These are phyloP conservation scores for Lumnitzera racemosa DNA, from an alignment of 345 rosid species.

Conservation along the genomic window DNA sequence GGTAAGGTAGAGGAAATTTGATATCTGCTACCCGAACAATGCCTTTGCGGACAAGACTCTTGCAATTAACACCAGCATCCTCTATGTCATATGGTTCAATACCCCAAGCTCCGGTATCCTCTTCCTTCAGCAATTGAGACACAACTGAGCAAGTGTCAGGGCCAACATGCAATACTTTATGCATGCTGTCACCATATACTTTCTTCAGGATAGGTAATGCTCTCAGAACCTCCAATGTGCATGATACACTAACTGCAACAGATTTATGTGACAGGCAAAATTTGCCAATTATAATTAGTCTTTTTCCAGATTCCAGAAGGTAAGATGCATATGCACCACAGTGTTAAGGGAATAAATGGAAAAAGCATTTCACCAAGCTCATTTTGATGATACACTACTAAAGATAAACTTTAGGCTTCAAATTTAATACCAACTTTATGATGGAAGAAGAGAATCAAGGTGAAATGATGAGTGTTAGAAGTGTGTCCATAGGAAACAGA, in stretches of 20 bases:
- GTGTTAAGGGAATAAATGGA: too few species aligned
- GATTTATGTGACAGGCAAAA: neutral
- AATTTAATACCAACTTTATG: too few species aligned
- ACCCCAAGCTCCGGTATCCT: conserved; percentile 25
- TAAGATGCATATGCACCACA: too few species aligned
- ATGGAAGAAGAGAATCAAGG: too few species aligned
- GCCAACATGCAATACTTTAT: conserved; percentile 55
- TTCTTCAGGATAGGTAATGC: conserved; percentile 50
- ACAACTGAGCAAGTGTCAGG: conserved; percentile 65
- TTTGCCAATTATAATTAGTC: neutral
- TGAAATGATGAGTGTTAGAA: too few species aligned
- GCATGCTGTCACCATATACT: conserved; percentile 63
- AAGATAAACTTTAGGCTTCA: too few species aligned
- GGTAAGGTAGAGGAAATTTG: conserved; percentile 56
- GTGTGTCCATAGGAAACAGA: too few species aligned
- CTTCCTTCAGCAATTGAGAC: conserved; percentile 50
- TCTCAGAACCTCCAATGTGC: conserved; percentile 50
- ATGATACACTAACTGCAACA: conserved; percentile 42
- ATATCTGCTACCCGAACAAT: conserved; percentile 20
- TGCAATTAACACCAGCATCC: conserved; percentile 35
- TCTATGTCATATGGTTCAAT: conserved; percentile 74
- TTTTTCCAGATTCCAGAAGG: too few species aligned
- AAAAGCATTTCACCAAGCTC: too few species aligned
- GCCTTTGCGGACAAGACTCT: conserved; percentile 20
- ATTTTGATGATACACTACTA: too few species aligned